These are phyloP conservation scores for Allomyces arbusculus DNA, from an alignment of 192 early-diverging fungal genomes.

Conservation along the genomic window DNA sequence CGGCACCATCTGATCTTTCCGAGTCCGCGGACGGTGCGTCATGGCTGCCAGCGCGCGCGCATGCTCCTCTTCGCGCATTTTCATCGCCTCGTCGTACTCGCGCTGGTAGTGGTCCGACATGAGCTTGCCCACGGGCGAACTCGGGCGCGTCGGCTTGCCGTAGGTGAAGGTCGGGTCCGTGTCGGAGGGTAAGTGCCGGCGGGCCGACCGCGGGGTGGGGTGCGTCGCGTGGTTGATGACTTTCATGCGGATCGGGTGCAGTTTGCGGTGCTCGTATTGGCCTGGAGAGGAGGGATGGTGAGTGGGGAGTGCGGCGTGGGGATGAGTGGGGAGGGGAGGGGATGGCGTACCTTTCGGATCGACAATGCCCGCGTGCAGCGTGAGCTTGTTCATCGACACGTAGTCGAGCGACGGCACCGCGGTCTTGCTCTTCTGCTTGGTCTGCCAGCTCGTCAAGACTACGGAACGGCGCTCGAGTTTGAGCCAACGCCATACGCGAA, in stretches of 20 bases:
- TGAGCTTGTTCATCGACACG: conserved; percentile 34
- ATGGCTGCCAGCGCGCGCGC: not conserved
- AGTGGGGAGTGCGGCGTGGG: too few species aligned
- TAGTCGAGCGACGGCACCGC: conserved; percentile 24
- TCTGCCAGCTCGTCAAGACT: conserved; percentile 36
- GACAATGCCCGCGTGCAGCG: conserved; percentile 21
- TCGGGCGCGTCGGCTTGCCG: conserved; percentile 36
- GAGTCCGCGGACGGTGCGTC: not conserved
- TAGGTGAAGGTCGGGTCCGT: conserved; percentile 23
- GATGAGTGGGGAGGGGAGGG: too few species aligned
- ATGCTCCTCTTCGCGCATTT: not conserved
- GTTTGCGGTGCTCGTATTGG: conserved; percentile 13
- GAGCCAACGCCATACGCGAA: not conserved
- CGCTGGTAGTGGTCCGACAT: conserved; percentile 35
- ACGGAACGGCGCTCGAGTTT: not conserved
- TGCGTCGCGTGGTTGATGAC: conserved; percentile 15
- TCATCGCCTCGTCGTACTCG: conserved; percentile 6
- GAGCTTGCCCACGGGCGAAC: conserved; percentile 26
- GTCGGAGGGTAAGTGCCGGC: conserved; percentile 27
- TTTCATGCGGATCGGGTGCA: conserved; percentile 25
- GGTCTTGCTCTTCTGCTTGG: conserved; percentile 17
- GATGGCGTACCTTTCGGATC: conserved; percentile 14
- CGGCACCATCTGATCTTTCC: not conserved
- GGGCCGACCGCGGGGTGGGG: conserved; percentile 5
- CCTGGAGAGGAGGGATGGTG: not conserved